Conservation (phyloP, 257 asterid genomes). For the Ballota nigra region DNA sequence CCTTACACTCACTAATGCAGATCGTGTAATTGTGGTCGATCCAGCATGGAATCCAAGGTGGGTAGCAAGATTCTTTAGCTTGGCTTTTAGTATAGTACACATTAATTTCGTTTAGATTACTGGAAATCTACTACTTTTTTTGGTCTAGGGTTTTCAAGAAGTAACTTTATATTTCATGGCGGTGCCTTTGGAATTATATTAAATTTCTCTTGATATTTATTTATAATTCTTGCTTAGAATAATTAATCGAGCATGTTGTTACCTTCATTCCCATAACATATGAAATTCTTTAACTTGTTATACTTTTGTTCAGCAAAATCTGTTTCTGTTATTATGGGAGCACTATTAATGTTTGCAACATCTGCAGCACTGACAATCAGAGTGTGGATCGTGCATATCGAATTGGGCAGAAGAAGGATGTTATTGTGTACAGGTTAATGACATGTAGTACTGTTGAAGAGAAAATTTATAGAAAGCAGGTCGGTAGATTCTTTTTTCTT, state of each 20-base stretch:
- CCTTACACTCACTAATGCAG: conserved; percentile 94
- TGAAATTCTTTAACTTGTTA: conserved; percentile 6
- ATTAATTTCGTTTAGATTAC: conserved; percentile 2
- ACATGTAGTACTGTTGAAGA: conserved; percentile 93
- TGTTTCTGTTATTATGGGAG: background rate
- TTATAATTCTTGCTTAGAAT: conserved; percentile 3
- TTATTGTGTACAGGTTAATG: conserved; percentile 89
- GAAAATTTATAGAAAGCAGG: conserved; percentile 93
- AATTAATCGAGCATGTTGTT: background rate
- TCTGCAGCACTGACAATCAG: conserved; percentile 88
- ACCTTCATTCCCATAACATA: background rate
- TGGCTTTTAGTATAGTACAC: background rate
- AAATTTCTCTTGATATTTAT: conserved; percentile 8
- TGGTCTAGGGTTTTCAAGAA: background rate
- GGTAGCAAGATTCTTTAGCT: background rate
- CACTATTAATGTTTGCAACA: conserved; percentile 16
- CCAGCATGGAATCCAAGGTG: conserved; percentile 99
- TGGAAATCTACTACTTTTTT: background rate
- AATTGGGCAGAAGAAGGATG: conserved; percentile 93
- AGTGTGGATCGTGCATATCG: conserved; percentile 98
- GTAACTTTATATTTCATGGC: background rate
- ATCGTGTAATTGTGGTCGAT: conserved; percentile 93
- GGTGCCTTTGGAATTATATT: background rate
- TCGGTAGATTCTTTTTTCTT: conserved; percentile 19
- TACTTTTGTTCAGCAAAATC: background rate